phyloP scores from a whole-genome alignment of 2,329 filamentous ascomycete species.

The Ophiobolus disseminans region DNA sequence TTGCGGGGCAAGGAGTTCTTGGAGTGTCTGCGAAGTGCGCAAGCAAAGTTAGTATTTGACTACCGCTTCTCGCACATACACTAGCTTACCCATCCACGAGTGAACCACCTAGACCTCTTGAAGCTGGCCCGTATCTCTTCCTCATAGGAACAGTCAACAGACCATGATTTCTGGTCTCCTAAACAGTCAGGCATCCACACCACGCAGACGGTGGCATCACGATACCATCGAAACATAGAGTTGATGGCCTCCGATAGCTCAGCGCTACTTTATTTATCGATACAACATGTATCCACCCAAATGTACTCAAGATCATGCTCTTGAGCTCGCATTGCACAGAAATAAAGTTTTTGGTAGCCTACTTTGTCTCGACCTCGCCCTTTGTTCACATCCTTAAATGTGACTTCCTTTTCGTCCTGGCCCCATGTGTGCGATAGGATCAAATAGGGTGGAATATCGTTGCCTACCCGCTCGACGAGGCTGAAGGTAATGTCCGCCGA shows the following conservation, averaged over 20 bases:
- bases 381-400: neutral
- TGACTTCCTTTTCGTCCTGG: neutral
- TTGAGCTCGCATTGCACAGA: neutral
- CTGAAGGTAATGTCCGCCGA: neutral
- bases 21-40: too few species aligned
- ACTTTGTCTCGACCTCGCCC: neutral
- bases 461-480: neutral
- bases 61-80: too few species aligned
- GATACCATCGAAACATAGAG: constrained; percentile 6
- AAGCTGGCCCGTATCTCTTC: neutral
- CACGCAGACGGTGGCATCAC: neutral
- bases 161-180: neutral
- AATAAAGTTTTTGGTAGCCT: neutral
- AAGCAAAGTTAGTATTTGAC: too few species aligned
- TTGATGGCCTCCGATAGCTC: neutral
- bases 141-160: neutral
- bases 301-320: neutral
- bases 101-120: neutral
- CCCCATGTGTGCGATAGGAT: neutral
- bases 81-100: neutral
- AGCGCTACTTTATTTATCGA: neutral
- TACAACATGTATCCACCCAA: neutral
- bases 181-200: neutral
- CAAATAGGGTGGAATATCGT: neutral
- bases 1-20: neutral